Evolutionary conservation across 2,329 filamentous ascomycete genomes (phyloP).

Genomic region (Arthrobotrys sinensis): DNA sequence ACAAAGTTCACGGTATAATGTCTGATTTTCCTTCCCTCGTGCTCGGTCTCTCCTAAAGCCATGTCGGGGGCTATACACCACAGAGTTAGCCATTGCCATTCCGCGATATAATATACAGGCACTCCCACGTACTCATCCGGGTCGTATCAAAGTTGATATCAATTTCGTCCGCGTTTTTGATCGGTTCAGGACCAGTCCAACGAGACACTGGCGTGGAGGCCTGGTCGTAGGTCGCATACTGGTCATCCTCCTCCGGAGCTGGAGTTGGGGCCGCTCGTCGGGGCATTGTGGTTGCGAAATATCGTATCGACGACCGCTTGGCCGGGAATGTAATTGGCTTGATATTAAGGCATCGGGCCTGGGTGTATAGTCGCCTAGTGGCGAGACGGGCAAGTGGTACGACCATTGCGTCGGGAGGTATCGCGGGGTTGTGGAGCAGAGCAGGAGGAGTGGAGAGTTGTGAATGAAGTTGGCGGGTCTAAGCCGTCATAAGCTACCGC

Average conservation of each 20-base stretch:
- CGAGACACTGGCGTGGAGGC: slow-evolving; percentile 54
- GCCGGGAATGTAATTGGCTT: slow-evolving; percentile 27
- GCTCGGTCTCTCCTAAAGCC: slow-evolving; percentile 68
- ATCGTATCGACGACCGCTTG: slow-evolving; percentile 47
- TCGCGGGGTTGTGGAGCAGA: slow-evolving; percentile 50
- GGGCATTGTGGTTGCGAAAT: slow-evolving; percentile 56
- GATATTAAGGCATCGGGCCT: slow-evolving; percentile 50
- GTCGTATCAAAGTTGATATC: slow-evolving; percentile 66
- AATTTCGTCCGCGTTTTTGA: slow-evolving; percentile 31
- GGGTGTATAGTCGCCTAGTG: slow-evolving; percentile 47
- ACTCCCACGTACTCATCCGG: slow-evolving; percentile 68
- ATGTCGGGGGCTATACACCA: slow-evolving; percentile 66
- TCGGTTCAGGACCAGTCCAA: slow-evolving; percentile 34
- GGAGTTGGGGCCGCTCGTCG: slow-evolving; percentile 37
- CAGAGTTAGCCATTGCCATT: slow-evolving; percentile 67
- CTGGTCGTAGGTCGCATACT: slow-evolving; percentile 30
- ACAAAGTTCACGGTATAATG: slow-evolving; percentile 99
- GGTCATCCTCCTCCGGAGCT: slow-evolving; percentile 13
- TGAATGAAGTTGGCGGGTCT: slow-evolving; percentile 24
- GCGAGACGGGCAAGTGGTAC: slow-evolving; percentile 56
- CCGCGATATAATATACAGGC: slow-evolving; percentile 67
- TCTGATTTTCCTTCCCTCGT: slow-evolving; percentile 84
- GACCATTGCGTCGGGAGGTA: slow-evolving; percentile 43
- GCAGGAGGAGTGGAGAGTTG: slow-evolving; percentile 35
- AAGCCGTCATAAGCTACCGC: slow-evolving; percentile 37